A percentile compares a stretch with the other conserved stretches of the same genome.
Evolutionary conservation across 192 early-diverging fungal genomes (phyloP).

Genomic region (Podila verticillata): DNA sequence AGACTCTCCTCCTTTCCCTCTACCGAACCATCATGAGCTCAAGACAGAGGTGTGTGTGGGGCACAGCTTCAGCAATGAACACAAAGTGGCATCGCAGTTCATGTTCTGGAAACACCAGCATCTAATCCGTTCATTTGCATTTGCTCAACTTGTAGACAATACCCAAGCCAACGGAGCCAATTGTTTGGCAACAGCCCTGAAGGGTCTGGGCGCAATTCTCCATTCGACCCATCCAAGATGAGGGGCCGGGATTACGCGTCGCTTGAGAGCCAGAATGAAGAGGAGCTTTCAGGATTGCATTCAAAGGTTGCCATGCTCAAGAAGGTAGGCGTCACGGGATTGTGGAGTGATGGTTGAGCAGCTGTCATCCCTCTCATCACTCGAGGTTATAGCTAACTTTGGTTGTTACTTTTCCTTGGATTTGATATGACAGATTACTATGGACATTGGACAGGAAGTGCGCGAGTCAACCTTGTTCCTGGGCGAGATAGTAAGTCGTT

Average conservation of each 20-base stretch:
- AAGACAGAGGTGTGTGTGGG: not conserved
- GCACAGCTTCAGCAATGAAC: not conserved
- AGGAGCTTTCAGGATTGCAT: constrained; percentile 37
- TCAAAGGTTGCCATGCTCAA: constrained; percentile 51
- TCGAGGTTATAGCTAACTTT: not conserved
- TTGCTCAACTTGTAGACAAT: not conserved
- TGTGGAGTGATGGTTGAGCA: not conserved
- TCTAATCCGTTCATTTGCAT: not conserved
- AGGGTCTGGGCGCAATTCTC: constrained; percentile 36
- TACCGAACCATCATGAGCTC: not conserved
- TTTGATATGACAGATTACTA: constrained; percentile 19
- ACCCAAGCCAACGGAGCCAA: constrained; percentile 25
- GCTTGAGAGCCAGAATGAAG: constrained; percentile 48
- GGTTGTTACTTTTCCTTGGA: not conserved
- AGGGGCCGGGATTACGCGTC: constrained; percentile 37
- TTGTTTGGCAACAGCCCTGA: constrained; percentile 28
- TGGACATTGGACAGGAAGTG: constrained; percentile 47
- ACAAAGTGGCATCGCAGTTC: not conserved
- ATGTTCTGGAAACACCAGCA: not conserved
- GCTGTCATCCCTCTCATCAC: not conserved
- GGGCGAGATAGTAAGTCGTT: constrained; percentile 21
- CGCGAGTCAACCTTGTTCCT: constrained; percentile 38
- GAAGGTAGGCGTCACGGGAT: constrained; percentile 12
- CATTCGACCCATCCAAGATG: constrained; percentile 43
- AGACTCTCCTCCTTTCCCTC: not conserved